Evolutionary conservation across 129 eudicot species (phyloP), one percentile per base, ranked within the genome.

Genomic region (Helichrysum umbraculigerum): DNA sequence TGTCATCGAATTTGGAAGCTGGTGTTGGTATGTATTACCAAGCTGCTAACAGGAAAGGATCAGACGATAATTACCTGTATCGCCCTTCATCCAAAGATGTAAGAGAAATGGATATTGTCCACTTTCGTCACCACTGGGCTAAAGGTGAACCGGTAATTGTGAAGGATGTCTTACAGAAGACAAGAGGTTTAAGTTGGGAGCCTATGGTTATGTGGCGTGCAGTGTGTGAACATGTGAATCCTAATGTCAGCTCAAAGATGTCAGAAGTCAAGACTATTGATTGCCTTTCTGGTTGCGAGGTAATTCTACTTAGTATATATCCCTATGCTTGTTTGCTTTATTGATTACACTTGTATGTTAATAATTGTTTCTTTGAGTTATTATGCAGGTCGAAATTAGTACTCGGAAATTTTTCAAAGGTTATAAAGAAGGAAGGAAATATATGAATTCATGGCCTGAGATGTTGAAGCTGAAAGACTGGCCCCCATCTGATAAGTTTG

Each of bases 381-480:
- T 37, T 35, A 39, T 78, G 62, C 92, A 92, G 98, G 96, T 86
- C 25, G 89, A 90, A 78, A 83, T 92, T 25, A 72, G 66, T 62
- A 86, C 89, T 32, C 87, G 66, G 3, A 32, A 74, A 34, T 92
- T 92, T 76, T 90, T 92, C 68, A 78, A 79, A 85, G 90, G 96
- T 39, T 92, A 92, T 59, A 78, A 51, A 5, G 83, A 88, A 70
- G 96, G 94, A 58, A 74, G 89, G 71, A 70, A 54, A 34, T 85
- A 90, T 71, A 44, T 17, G 59, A 88, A 90, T 76, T 77, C 78
- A 32, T 86, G 88, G 92, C 98, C 98, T 3, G 88, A 86, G 80
- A 90, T 92, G 98, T 86, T 92, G 59, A 92, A 92, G 78, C 81
- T 92, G 21, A 92, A 88, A 82, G 98, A 92, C 75, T 92, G 89